Percentiles rank a stretch among this genome's conserved stretches.
These are phyloP conservation scores for Posidonia australis DNA, from an alignment of 106 monocot species.

Conservation along the genomic window DNA sequence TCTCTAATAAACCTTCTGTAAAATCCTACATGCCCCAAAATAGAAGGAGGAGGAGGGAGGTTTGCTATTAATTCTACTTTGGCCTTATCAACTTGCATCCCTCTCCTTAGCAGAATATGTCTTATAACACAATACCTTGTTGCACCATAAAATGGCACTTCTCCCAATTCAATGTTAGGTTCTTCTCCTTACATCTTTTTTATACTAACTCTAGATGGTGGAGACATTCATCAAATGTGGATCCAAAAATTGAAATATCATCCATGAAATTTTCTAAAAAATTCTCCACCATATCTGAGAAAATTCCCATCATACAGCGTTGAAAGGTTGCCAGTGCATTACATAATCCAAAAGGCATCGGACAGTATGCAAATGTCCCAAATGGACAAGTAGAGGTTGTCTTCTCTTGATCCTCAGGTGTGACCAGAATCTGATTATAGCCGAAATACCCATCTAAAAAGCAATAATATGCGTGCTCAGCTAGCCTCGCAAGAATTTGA, in stretches of 20 bases:
- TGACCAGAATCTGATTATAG: conserved; percentile 3
- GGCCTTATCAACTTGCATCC: too few relatives aligned
- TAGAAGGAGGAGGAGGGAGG: too few relatives aligned
- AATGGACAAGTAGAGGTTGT: not conserved
- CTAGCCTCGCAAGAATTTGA: not conserved
- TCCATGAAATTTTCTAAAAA: conserved; percentile 6
- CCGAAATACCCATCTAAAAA: conserved; percentile 4
- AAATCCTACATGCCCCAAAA: too few relatives aligned
- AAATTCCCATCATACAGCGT: conserved; percentile 8
- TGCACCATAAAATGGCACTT: too few relatives aligned
- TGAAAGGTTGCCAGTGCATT: conserved; percentile 7
- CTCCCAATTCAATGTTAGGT: too few relatives aligned
- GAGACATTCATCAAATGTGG: not conserved
- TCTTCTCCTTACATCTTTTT: too few relatives aligned
- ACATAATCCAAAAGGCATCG: conserved; percentile 12
- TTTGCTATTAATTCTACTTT: too few relatives aligned
- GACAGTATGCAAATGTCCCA: conserved; percentile 2
- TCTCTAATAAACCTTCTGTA: too few relatives aligned
- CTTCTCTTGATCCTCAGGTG: conserved; percentile 4
- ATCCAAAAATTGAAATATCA: conserved; percentile 5
- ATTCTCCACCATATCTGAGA: not conserved
- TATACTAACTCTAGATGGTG: not conserved
- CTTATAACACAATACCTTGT: too few relatives aligned
- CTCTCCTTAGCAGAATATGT: too few relatives aligned
- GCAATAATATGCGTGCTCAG: not conserved